Percentiles rank a stretch among this genome's conserved stretches.
Evolutionary conservation across 768 basidiomycete species (phyloP).

Genomic region (Lentinula sp.): DNA sequence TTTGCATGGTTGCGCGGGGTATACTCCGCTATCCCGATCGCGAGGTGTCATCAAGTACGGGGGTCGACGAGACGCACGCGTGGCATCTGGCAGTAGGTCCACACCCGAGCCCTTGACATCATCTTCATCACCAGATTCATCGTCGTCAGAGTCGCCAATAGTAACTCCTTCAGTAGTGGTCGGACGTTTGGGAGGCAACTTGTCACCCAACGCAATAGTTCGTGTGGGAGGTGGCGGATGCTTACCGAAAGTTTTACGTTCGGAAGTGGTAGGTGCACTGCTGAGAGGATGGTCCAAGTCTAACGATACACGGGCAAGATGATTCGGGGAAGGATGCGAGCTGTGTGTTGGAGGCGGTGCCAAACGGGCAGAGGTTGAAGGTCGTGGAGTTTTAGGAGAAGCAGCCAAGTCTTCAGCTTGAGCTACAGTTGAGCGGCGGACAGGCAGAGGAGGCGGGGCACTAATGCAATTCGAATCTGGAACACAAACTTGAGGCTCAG

Average conservation of each 20-base stretch:
- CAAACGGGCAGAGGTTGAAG: conserved; percentile 37
- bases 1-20: conserved; percentile 13
- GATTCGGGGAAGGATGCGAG: conserved; percentile 13
- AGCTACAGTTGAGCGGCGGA: conserved; percentile 12
- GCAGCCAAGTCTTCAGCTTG: conserved; percentile 10
- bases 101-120: conserved; percentile 1
- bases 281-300: conserved; percentile 18
- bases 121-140: conserved; percentile 43
- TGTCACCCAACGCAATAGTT: conserved; percentile 62
- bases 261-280: conserved; percentile 21
- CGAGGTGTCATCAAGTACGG: conserved; percentile 22
- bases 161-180: conserved; percentile 19
- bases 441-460: conserved; percentile 12
- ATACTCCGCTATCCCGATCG: not conserved
- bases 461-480: conserved; percentile 7
- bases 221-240: conserved; percentile 75
- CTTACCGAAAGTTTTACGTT: conserved; percentile 33
- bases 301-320: not conserved
- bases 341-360: conserved; percentile 13
- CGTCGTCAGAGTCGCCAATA: conserved; percentile 53
- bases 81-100: conserved; percentile 46
- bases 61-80: conserved; percentile 55
- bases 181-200: conserved; percentile 37
- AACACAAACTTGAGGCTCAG: conserved; percentile 6
- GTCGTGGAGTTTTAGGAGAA: conserved; percentile 24